phyloP scores from a whole-genome alignment of 129 eudicot genomes.

The Glebionis coronaria region DNA sequence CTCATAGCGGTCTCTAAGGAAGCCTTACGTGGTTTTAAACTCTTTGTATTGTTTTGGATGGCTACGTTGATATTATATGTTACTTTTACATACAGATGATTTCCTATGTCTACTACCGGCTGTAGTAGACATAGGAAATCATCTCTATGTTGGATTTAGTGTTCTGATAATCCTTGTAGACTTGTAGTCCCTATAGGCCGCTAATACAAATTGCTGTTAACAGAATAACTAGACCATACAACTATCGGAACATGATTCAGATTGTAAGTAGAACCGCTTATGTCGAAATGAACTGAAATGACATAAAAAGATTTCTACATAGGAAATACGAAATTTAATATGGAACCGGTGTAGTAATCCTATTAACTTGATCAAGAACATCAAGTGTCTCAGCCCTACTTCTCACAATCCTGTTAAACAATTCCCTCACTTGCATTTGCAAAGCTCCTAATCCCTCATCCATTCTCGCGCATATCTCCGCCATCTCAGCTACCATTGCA shows the following conservation, averaged over 20 bases:
- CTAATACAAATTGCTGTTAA: too few species aligned
- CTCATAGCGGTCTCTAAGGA: not conserved
- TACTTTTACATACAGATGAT: too few species aligned
- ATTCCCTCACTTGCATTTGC: constrained; percentile 64
- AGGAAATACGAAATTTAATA: not conserved
- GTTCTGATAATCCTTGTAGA: too few species aligned
- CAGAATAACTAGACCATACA: too few species aligned
- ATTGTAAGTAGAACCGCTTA: too few species aligned
- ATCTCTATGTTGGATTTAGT: too few species aligned
- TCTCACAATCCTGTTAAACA: constrained; percentile 86
- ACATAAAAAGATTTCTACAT: not conserved
- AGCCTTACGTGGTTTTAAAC: not conserved
- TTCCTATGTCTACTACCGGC: too few species aligned
- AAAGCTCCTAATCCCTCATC: constrained; percentile 70
- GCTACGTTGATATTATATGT: not conserved
- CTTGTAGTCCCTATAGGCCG: too few species aligned
- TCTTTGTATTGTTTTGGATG: not conserved
- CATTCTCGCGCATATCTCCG: constrained; percentile 64
- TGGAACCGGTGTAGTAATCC: constrained; percentile 47
- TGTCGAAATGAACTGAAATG: not conserved
- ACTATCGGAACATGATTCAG: too few species aligned
- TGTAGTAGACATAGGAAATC: too few species aligned
- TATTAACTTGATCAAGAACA: constrained; percentile 69
- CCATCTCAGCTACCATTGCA: constrained; percentile 60
- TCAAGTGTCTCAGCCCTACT: constrained; percentile 73